Evolutionary conservation across 2,329 filamentous ascomycete species (phyloP), one percentile per base, ranked within the genome.

Genomic region (Geoglossum cookeanum): DNA sequence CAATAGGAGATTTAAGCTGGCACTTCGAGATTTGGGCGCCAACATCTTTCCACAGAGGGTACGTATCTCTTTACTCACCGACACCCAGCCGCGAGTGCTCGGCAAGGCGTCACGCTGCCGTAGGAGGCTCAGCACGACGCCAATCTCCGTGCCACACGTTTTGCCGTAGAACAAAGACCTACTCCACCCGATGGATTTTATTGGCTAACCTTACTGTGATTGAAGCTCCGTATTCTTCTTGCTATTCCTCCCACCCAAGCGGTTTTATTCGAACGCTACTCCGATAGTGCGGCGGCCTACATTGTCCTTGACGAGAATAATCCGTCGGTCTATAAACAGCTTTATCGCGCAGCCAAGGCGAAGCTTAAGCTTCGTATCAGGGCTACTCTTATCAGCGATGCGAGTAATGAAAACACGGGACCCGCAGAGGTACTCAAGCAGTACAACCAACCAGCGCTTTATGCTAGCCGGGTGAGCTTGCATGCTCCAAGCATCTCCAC

Each of bases 351-450:
- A 63, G 92, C 92, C 62, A 98, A 96, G 75, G 92, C 92, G 42
- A 98, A 98, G 78, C 82, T 90, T 62, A 98, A 97, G 82, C 83
- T 98, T 64, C 90, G 92, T 71, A 79, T 98, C 59, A 87, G 82
- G 63, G 84, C 86, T 42, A 83, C 79, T 15, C 65, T 77, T 37
- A 67, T 71, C 56, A 71, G 58, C 65, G 54, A 56, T 42, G 37
- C n/a, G 66, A 61, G 70, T 64, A 59, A 60, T 63, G 9, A 60
- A 61, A 4, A 70, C 72, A 17, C 69, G 71, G 64, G 68, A 72
- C 11, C 45, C 9, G 54, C n/a, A 15, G 33, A 54, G 29, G 8
- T 13, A n/a, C 32, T 55, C 60, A 35, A n/a, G 7, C 49, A 33
- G 7, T 49, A 48, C 27, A 29, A 35, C 6, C 37, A 29, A 6